Evolutionary conservation across 495 filamentous ascomycete genomes (phyloP), one percentile per base, ranked within the genome.

Genomic region (Penicillium mononematosum): DNA sequence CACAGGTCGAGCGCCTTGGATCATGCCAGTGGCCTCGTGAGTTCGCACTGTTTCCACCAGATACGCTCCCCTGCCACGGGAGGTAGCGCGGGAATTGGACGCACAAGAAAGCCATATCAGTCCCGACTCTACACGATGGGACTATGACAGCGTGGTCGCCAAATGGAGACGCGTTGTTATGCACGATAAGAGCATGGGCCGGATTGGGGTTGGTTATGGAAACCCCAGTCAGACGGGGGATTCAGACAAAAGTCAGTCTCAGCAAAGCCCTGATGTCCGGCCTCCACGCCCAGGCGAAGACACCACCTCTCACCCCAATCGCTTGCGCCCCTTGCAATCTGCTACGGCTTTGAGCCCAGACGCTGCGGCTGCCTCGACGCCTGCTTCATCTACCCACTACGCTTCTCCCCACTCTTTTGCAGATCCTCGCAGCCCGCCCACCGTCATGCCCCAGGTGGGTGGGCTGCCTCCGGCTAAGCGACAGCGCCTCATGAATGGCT

Each of bases 1-100:
- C 75, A 0, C 86, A 90, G 64, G 78, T 91, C 20, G 86, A 90
- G 46, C 81, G 85, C 20, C 72, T 92, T 5, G 85, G 80, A 42
- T 78, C 82, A 19, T 80, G 83, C 51, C 85, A 91, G 63, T 85
- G 88, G 64, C 86, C 88, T 8, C 78, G 84, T 6, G 88, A 92
- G 61, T 89, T 88, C 63, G 81, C 81, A 22, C 75, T 87, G n/a
- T 75, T 81, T 32, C 81, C 84, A 1, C 85, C 89, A 0, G 74
- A 82, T 29, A 87, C 80, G 1, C 69, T 91, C 4, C 83, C 4
- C 57, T 94, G 1, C 69, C 80, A 16, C 65, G 76, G 0, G 77
- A 80, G 16, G 69, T 80, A 11, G 65, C 75, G 14, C 67, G 71
- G 22, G 77, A 80, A 45, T 56, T 78, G 5, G 73, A 75, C 56